Evolutionary conservation across 768 basidiomycete species (phyloP).

Genomic region (Exsudoporus frostii): DNA sequence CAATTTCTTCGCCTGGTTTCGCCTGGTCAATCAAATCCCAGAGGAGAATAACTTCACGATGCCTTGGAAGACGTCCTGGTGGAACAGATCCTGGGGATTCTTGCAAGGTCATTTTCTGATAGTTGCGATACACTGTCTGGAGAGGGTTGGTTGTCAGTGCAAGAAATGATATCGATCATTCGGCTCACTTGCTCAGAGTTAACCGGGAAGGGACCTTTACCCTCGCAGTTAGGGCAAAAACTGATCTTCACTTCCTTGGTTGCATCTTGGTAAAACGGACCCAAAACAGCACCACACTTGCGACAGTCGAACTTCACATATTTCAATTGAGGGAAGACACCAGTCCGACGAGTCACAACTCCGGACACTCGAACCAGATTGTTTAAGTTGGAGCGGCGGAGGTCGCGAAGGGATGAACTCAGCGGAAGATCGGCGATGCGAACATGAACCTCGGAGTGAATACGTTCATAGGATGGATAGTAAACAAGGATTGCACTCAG

Average conservation of each 20-base stretch:
- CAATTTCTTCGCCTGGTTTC: conserved; percentile 98
- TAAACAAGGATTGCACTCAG: conserved; percentile 91
- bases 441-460: conserved; percentile 97
- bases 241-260: conserved; percentile 91
- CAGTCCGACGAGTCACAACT: conserved; percentile 92
- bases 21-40: conserved; percentile 99
- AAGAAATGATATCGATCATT: neutral
- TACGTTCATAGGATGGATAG: conserved; percentile 94
- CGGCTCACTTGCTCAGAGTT: conserved; percentile 87
- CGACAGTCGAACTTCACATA: conserved; percentile 98
- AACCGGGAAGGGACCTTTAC: conserved; percentile 91
- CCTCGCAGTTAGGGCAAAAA: conserved; percentile 92
- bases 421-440: conserved; percentile 93
- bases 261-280: conserved; percentile 98
- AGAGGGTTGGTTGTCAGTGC: neutral
- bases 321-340: conserved; percentile 99
- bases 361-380: conserved; percentile 94
- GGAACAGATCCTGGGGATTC: conserved; percentile 98
- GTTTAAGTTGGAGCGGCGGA: conserved; percentile 89
- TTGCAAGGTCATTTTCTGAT: conserved; percentile 98
- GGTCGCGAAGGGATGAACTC: conserved; percentile 85
- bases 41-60: conserved; percentile 92
- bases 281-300: conserved; percentile 90
- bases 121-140: conserved; percentile 96
- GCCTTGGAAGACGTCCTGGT: conserved; percentile 93